These are phyloP conservation scores for Fraxinus quadrangulata DNA, from an alignment of 257 asterid genomes.

Conservation along the genomic window DNA sequence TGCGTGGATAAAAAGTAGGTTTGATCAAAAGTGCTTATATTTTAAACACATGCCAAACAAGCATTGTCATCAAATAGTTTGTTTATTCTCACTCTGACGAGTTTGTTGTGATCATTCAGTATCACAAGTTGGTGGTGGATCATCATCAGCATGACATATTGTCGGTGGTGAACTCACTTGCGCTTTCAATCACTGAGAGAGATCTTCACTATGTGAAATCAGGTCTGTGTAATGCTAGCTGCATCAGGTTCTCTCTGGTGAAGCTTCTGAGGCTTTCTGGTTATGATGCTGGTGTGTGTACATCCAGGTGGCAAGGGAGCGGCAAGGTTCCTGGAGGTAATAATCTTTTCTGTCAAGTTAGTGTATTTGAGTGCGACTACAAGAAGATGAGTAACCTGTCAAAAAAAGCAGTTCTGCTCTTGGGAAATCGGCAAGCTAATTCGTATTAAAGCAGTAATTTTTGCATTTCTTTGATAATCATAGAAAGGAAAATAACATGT, in stretches of 20 bases:
- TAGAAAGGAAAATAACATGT: background rate
- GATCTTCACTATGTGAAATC: constrained; percentile 50
- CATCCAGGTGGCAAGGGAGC: constrained; percentile 66
- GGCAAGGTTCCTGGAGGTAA: constrained; percentile 76
- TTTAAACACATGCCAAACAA: too few relatives aligned
- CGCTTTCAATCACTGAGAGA: constrained; percentile 48
- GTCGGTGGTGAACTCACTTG: constrained; percentile 55
- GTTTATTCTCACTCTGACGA: constrained; percentile 11
- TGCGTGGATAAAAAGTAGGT: too few relatives aligned
- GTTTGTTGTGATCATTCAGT: constrained; percentile 41
- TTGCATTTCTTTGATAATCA: background rate
- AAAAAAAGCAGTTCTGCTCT: background rate
- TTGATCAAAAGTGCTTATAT: too few relatives aligned
- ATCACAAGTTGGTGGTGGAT: constrained; percentile 51
- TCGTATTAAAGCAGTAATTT: background rate
- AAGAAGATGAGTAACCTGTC: background rate
- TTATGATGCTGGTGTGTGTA: constrained; percentile 77
- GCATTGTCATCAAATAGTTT: background rate
- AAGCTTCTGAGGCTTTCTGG: constrained; percentile 68
- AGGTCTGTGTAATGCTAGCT: constrained; percentile 68
- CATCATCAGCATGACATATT: constrained; percentile 53
- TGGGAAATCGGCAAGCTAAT: background rate
- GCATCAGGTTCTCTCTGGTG: constrained; percentile 63
- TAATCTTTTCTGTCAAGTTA: constrained; percentile 1
- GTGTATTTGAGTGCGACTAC: background rate